These are phyloP conservation scores for Acanthamoeba triangularis DNA, from an alignment of 208 protist genomes.

Conservation along the genomic window DNA sequence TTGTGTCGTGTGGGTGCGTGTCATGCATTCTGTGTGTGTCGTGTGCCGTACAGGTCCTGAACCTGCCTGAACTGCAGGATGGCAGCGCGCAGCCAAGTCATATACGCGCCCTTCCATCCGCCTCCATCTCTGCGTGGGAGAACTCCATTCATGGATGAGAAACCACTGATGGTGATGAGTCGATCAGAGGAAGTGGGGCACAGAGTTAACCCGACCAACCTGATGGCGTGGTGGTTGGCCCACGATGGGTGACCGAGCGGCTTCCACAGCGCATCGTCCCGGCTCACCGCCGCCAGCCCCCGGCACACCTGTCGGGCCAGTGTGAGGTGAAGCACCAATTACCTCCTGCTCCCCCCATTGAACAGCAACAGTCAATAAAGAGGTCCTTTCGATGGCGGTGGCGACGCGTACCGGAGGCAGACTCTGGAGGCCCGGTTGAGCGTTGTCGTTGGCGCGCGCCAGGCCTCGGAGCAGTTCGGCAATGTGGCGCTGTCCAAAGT, in stretches of 20 bases:
- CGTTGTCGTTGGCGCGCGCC: neutral
- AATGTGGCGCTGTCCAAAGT: neutral
- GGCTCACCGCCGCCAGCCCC: neutral
- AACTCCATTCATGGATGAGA: neutral
- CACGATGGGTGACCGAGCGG: neutral
- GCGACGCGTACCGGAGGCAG: neutral
- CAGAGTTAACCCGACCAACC: too few relatives aligned
- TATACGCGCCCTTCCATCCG: constrained; percentile 28
- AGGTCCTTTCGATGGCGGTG: too few relatives aligned
- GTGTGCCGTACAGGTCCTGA: neutral
- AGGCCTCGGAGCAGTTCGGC: neutral
- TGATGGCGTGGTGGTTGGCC: neutral
- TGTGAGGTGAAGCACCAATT: too few relatives aligned
- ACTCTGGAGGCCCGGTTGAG: neutral
- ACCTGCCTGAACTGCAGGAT: neutral
- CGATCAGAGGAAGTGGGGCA: neutral
- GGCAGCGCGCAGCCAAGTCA: constrained; percentile 15
- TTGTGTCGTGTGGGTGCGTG: neutral
- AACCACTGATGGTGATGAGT: neutral
- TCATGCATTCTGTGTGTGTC: neutral
- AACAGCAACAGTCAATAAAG: too few relatives aligned
- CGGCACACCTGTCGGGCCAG: neutral
- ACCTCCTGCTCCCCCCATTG: too few relatives aligned
- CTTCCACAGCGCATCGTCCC: neutral
- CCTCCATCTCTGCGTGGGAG: neutral